Conservation (phyloP, 768 basidiomycete species). For the Lactifluus rugatus region DNA sequence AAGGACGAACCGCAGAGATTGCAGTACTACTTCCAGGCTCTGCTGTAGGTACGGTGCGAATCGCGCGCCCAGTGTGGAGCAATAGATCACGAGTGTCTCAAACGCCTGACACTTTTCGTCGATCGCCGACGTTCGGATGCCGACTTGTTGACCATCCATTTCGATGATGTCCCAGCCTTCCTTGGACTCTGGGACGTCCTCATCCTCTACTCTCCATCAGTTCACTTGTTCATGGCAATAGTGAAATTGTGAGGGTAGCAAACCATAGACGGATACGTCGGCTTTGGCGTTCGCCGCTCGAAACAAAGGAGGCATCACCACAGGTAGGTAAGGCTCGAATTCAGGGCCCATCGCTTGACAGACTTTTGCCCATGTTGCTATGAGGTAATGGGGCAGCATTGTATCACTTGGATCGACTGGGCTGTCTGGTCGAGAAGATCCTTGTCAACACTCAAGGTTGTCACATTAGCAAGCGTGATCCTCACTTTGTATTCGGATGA, state of each 20-base stretch:
- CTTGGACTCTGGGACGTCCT: conserved; percentile 44
- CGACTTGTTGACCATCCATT: conserved; percentile 68
- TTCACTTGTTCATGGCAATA: background rate
- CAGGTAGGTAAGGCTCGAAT: conserved; percentile 78
- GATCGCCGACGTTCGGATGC: conserved; percentile 69
- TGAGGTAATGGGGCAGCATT: conserved; percentile 63
- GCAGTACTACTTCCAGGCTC: conserved; percentile 61
- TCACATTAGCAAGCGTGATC: background rate
- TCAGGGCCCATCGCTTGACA: conserved; percentile 78
- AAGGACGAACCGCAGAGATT: conserved; percentile 65
- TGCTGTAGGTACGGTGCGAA: conserved; percentile 70
- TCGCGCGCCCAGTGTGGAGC: conserved; percentile 51
- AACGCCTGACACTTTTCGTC: conserved; percentile 87
- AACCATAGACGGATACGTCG: conserved; percentile 66
- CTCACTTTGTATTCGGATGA: conserved; percentile 73
- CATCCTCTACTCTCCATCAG: conserved; percentile 34
- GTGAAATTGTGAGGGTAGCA: conserved; percentile 17
- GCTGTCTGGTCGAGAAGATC: conserved; percentile 36
- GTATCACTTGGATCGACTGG: conserved; percentile 64
- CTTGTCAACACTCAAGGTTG: background rate
- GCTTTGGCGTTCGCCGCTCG: conserved; percentile 71
- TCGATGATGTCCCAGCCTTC: conserved; percentile 75
- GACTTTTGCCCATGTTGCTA: conserved; percentile 82
- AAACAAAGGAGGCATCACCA: conserved; percentile 75
- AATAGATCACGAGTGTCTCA: conserved; percentile 77